A percentile compares a stretch with the other conserved stretches of the same genome.
Evolutionary conservation across 768 basidiomycete genomes (phyloP).

Genomic region (Lactarius sanguifluus): DNA sequence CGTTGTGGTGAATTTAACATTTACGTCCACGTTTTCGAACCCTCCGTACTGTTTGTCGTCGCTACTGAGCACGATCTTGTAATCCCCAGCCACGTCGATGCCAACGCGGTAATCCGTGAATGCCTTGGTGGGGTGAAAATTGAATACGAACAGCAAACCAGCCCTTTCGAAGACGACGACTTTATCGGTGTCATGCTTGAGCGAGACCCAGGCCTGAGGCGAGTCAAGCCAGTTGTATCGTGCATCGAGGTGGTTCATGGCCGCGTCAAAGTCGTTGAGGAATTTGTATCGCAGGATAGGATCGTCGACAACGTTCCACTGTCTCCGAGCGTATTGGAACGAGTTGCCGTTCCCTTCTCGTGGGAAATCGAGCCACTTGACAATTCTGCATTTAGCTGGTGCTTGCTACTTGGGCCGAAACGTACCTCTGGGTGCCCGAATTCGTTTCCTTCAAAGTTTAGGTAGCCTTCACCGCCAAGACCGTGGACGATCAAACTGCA

Average conservation of each 20-base stretch:
- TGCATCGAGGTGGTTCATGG: conserved; percentile 86
- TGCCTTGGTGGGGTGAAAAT: conserved; percentile 90
- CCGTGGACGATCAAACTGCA: conserved; percentile 83
- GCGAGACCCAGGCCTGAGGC: conserved; percentile 85
- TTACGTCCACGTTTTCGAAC: conserved; percentile 72
- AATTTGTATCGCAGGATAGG: conserved; percentile 84
- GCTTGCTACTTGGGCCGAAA: conserved; percentile 12
- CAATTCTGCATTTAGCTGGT: conserved; percentile 5
- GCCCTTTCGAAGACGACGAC: conserved; percentile 93
- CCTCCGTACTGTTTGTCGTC: conserved; percentile 91
- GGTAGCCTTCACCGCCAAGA: conserved; percentile 94
- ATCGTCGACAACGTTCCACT: conserved; percentile 96
- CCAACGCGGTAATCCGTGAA: conserved; percentile 95
- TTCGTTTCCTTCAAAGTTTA: conserved; percentile 98
- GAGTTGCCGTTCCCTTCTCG: conserved; percentile 94
- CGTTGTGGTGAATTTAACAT: conserved; percentile 72
- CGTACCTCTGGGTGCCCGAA: conserved; percentile 95
- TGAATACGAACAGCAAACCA: conserved; percentile 93
- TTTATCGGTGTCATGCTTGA: conserved; percentile 94
- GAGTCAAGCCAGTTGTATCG: conserved; percentile 82
- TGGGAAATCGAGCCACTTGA: conserved; percentile 98
- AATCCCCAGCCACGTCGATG: conserved; percentile 81
- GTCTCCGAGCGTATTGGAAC: conserved; percentile 94
- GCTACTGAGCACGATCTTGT: conserved; percentile 73
- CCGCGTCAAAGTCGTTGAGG: conserved; percentile 89